Evolutionary conservation across 1,139 yeast species (phyloP).

Genomic region (Geotrichum reessii): DNA sequence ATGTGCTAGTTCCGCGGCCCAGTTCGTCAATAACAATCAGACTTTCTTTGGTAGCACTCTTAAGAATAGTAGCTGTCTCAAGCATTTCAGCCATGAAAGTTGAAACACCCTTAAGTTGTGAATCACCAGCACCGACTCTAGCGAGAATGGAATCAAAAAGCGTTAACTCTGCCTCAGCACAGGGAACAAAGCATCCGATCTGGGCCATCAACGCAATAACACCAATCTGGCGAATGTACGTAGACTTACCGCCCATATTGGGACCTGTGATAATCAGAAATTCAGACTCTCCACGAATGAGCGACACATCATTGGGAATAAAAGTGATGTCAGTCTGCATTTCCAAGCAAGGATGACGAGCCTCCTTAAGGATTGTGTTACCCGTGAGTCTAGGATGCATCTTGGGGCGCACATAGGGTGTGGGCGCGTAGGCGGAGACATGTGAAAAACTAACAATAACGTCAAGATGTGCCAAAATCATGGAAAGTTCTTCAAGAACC

Average conservation of each 20-base stretch:
- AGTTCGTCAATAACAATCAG: slow-evolving; percentile 89
- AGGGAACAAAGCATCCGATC: slow-evolving; percentile 87
- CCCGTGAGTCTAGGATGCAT: slow-evolving; percentile 52
- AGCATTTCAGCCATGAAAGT: slow-evolving; percentile 98
- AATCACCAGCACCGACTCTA: slow-evolving; percentile 98
- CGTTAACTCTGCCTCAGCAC: slow-evolving; percentile 64
- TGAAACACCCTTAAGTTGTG: slow-evolving; percentile 91
- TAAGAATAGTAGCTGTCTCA: slow-evolving; percentile 86
- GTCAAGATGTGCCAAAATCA: slow-evolving; percentile 67
- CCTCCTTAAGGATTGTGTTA: slow-evolving; percentile 53
- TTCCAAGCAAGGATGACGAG: slow-evolving; percentile 93
- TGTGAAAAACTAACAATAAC: slow-evolving; percentile 83
- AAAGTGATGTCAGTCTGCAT: slow-evolving; percentile 83
- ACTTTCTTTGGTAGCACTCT: slow-evolving; percentile 78
- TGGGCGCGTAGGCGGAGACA: slow-evolving; percentile 76
- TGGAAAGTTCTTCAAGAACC: slow-evolving; percentile 61
- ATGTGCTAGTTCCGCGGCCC: slow-evolving; percentile 95
- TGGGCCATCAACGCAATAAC: slow-evolving; percentile 87
- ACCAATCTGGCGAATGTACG: slow-evolving; percentile 88
- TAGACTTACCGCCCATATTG: slow-evolving; percentile 97
- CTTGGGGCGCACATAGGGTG: slow-evolving; percentile 69
- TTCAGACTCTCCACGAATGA: slow-evolving; percentile 49
- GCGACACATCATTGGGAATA: slow-evolving; percentile 75
- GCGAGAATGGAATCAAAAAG: slow-evolving; percentile 89
- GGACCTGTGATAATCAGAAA: slow-evolving; percentile 93